Conservation (phyloP, 805 yeast genomes). For the Candida railenensis region DNA sequence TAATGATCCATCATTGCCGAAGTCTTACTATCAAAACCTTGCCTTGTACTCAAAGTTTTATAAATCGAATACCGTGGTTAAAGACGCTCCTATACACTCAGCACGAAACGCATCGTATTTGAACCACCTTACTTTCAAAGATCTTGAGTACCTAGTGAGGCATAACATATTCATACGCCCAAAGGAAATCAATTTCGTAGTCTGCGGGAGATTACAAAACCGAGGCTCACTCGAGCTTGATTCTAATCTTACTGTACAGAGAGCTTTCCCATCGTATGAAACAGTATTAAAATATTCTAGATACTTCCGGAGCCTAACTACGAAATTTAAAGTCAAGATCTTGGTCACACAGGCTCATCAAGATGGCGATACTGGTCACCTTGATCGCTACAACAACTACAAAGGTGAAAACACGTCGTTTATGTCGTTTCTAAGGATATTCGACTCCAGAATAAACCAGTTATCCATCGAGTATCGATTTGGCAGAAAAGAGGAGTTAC, state of each 20-base stretch:
- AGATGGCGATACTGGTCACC: too few species aligned
- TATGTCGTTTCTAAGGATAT: not conserved
- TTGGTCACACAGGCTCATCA: not conserved
- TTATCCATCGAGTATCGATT: slow-evolving; percentile 14
- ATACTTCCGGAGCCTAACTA: slow-evolving; percentile 14
- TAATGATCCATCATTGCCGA: slow-evolving; percentile 11
- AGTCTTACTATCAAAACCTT: slow-evolving; percentile 9
- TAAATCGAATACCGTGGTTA: slow-evolving; percentile 3
- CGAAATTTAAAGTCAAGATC: slow-evolving; percentile 9
- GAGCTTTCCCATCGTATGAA: not conserved
- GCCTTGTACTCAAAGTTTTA: slow-evolving; percentile 11
- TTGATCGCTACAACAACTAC: too few species aligned
- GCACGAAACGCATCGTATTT: too few species aligned
- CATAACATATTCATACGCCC: slow-evolving; percentile 20
- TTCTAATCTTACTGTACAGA: not conserved
- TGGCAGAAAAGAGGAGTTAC: not conserved
- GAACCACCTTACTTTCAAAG: slow-evolving; percentile 7
- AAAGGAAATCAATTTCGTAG: slow-evolving; percentile 11
- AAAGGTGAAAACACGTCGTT: not conserved
- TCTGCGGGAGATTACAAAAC: not conserved
- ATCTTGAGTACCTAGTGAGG: slow-evolving; percentile 16
- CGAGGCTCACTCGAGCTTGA: not conserved
- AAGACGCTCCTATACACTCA: not conserved
- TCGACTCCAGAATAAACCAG: slow-evolving; percentile 9
- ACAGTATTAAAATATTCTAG: slow-evolving; percentile 2